These are phyloP conservation scores for Glycyrrhiza uralensis DNA, from an alignment of 306 rosid genomes.

Conservation along the genomic window DNA sequence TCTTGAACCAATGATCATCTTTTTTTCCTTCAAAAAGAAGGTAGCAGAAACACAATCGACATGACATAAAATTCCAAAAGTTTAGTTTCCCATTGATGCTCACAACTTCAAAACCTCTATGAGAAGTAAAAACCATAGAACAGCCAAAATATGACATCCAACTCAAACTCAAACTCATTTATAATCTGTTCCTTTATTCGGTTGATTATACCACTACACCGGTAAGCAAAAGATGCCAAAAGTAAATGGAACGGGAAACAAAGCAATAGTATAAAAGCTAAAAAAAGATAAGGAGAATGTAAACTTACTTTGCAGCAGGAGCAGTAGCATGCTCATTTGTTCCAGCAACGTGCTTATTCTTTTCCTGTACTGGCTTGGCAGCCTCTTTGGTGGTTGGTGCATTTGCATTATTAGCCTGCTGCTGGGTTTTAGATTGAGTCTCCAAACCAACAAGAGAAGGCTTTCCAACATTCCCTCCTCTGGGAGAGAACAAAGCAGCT, in stretches of 20 bases:
- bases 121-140: not conserved
- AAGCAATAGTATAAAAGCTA: not conserved
- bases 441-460: slow-evolving; percentile 42
- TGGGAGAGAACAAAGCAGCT: slow-evolving; percentile 49
- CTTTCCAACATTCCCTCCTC: slow-evolving; percentile 46
- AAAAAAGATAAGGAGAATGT: not conserved
- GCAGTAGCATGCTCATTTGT: slow-evolving; percentile 48
- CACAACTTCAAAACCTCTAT: not conserved
- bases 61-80: not conserved
- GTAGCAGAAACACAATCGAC: not conserved
- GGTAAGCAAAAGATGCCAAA: not conserved
- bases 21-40: not conserved
- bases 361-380: slow-evolving; percentile 51
- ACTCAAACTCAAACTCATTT: not conserved
- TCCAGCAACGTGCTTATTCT: slow-evolving; percentile 49
- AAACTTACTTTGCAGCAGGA: slow-evolving; percentile 81
- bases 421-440: slow-evolving; percentile 27
- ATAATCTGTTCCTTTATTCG: not conserved
- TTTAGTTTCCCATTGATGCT: not conserved
- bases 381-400: slow-evolving; percentile 46
- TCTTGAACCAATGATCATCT: not conserved
- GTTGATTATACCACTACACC: not conserved
- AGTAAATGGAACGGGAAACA: not conserved
- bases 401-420: slow-evolving; percentile 8
- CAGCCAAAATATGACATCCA: slow-evolving; percentile 1